Conservation (phyloP, 176 grass and related monocot genomes). For the Phoenix dactylifera region DNA sequence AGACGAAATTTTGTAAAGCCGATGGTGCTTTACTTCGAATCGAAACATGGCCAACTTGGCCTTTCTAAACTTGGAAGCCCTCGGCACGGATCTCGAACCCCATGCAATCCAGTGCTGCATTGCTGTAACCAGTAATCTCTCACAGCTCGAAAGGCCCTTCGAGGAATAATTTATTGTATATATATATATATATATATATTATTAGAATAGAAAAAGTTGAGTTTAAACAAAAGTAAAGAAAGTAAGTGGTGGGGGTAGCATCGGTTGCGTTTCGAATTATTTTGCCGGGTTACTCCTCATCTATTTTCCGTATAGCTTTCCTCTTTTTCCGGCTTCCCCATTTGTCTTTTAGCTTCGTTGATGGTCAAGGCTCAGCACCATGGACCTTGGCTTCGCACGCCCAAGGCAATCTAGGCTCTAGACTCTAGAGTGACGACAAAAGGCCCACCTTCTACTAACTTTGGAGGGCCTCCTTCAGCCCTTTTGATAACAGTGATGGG, state of each 20-base stretch:
- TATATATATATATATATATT: no score
- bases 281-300: no score
- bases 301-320: no score
- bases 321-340: background rate
- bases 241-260: no score
- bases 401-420: background rate
- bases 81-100: constrained; percentile 6
- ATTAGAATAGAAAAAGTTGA: no score
- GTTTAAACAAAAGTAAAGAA: no score
- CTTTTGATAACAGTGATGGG: no score
- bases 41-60: constrained; percentile 7
- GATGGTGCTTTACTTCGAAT: no score
- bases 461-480: no score
- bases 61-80: constrained; percentile 19
- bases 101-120: background rate
- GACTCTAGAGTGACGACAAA: background rate
- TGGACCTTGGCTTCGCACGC: background rate
- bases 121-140: background rate
- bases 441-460: background rate
- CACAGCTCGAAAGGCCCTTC: background rate
- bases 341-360: constrained; percentile 20
- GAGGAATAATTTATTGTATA: no score
- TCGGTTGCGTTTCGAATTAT: no score
- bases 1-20: no score
- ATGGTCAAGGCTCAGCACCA: background rate